phyloP scores from a whole-genome alignment of 2,329 filamentous ascomycete species.

The Magnaporthiopsis poae region DNA sequence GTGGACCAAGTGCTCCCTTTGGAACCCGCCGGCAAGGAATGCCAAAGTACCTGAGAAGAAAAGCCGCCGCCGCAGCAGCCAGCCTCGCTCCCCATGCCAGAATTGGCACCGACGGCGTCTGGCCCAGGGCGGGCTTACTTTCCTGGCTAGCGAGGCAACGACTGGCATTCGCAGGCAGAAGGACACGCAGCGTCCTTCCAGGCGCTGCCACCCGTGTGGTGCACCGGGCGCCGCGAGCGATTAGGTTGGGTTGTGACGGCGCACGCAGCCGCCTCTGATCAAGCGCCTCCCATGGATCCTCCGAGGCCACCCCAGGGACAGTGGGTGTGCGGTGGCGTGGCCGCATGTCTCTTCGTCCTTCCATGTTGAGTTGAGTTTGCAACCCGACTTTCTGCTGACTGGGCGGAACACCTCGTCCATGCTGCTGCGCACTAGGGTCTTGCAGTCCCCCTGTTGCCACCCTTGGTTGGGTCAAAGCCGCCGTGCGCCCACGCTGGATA shows the following conservation, averaged over 20 bases:
- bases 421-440: not conserved
- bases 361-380: not conserved
- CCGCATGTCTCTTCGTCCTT: not conserved
- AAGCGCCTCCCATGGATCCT: not conserved
- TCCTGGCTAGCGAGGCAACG: not conserved
- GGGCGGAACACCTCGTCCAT: not conserved
- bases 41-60: not conserved
- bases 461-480: not conserved
- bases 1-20: not conserved
- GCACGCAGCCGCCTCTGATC: not conserved
- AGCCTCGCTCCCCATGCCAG: not conserved
- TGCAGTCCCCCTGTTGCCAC: not conserved
- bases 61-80: no score
- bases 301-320: not conserved
- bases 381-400: not conserved
- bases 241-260: not conserved
- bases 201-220: not conserved
- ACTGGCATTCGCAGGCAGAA: not conserved
- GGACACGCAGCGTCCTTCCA: not conserved
- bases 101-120: no score
- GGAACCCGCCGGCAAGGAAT: not conserved
- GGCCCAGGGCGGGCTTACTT: no score
- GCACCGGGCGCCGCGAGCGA: not conserved
- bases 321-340: not conserved
- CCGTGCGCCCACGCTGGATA: constrained; percentile 3